Percentiles rank a stretch among this genome's conserved stretches.
phyloP scores from a whole-genome alignment of 1,284 basidiomycete species.

The Ceratobasidium sp. region DNA sequence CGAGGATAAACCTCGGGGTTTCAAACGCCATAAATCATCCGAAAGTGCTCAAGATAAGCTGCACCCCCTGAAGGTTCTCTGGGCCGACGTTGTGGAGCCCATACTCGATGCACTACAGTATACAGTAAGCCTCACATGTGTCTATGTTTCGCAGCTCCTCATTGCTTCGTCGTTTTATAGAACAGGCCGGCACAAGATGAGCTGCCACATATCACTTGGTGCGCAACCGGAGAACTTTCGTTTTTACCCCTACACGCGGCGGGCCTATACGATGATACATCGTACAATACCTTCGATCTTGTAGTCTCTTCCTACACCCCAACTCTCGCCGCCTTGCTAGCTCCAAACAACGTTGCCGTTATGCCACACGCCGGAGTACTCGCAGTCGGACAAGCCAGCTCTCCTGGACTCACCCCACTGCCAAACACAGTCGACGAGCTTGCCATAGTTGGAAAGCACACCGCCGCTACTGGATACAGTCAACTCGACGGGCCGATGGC shows the following conservation, averaged over 20 bases:
- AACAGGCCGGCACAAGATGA: neutral
- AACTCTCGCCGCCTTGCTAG: neutral
- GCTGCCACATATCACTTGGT: conserved; percentile 19
- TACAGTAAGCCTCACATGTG: too few relatives aligned
- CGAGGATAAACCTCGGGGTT: too few relatives aligned
- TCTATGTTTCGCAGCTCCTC: too few relatives aligned
- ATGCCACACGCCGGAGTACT: neutral
- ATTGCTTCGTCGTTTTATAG: neutral
- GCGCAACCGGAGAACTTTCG: conserved; percentile 15
- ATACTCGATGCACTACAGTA: too few relatives aligned
- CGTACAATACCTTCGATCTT: neutral
- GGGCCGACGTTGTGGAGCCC: too few relatives aligned
- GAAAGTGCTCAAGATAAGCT: too few relatives aligned
- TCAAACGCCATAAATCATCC: too few relatives aligned
- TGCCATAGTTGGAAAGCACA: neutral
- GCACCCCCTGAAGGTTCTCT: too few relatives aligned
- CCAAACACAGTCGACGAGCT: neutral
- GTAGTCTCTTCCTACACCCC: conserved; percentile 22
- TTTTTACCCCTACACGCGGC: conserved; percentile 22
- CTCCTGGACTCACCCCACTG: neutral
- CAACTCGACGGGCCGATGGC: too few relatives aligned
- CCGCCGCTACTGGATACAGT: neutral
- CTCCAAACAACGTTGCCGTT: too few relatives aligned
- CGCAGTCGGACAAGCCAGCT: neutral
- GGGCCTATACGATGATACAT: neutral